Conservation (phyloP, 257 asterid species). For the Petunia axillaris region DNA sequence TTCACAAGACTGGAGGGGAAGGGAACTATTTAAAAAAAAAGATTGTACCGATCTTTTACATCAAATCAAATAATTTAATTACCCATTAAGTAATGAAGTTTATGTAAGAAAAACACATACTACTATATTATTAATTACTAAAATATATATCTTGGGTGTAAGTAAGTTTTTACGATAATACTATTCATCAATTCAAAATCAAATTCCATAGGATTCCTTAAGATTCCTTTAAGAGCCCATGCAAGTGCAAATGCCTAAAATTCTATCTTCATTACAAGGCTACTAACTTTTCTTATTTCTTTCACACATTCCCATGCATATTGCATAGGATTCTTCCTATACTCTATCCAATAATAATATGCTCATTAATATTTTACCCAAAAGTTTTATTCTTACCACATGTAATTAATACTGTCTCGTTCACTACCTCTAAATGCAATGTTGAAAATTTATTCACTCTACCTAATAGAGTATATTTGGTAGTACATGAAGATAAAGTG, state of each 20-base stretch:
- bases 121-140: too few relatives aligned
- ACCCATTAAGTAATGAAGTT: too few relatives aligned
- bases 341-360: not conserved
- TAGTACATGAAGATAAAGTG: not conserved
- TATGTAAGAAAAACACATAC: too few relatives aligned
- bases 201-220: conserved; percentile 30
- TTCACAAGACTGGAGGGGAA: too few relatives aligned
- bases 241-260: conserved; percentile 27
- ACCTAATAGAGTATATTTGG: not conserved
- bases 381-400: not conserved
- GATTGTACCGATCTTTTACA: too few relatives aligned
- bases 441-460: not conserved
- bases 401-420: not conserved
- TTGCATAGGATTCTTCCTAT: conserved; percentile 38
- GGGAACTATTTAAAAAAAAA: too few relatives aligned
- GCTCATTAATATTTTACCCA: not conserved
- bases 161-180: not conserved
- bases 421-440: not conserved
- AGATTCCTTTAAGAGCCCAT: conserved; percentile 39
- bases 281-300: not conserved
- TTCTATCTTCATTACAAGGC: not conserved
- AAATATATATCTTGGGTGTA: too few relatives aligned
- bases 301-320: not conserved
- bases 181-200: not conserved
- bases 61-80: too few relatives aligned